A percentile compares a stretch with the other conserved stretches of the same genome.
Conservation (phyloP, 2,329 filamentous ascomycete genomes). For the Apiospora saccharicola region DNA sequence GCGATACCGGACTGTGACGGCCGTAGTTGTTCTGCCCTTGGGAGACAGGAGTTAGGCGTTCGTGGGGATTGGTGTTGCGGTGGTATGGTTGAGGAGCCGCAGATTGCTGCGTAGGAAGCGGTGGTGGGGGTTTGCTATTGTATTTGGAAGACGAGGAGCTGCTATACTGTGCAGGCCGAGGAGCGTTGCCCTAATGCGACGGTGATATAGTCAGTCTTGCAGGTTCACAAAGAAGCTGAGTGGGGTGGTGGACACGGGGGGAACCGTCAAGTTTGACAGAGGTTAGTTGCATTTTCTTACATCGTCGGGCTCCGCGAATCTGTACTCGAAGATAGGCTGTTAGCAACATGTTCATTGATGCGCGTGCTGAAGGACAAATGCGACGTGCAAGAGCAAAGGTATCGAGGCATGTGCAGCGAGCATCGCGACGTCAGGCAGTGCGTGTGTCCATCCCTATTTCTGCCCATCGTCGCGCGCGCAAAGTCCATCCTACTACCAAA, state of each 20-base stretch:
- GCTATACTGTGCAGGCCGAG: slow-evolving; percentile 4
- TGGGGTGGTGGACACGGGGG: slow-evolving; percentile 22
- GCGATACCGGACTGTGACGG: slow-evolving; percentile 35
- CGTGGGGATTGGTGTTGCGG: slow-evolving; percentile 27
- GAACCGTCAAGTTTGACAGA: slow-evolving; percentile 26
- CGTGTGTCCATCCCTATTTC: background rate
- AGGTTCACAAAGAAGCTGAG: slow-evolving; percentile 6
- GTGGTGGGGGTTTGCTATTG: slow-evolving; percentile 57
- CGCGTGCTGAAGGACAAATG: background rate
- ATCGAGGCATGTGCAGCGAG: background rate
- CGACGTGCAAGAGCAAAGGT: background rate
- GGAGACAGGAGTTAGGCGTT: slow-evolving; percentile 26
- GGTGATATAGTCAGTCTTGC: background rate
- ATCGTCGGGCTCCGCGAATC: slow-evolving; percentile 79
- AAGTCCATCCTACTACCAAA: background rate
- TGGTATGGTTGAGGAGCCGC: slow-evolving; percentile 29
- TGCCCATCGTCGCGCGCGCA: slow-evolving; percentile 29
- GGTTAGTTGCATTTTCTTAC: slow-evolving; percentile 47
- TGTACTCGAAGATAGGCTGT: slow-evolving; percentile 41
- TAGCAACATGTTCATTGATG: background rate
- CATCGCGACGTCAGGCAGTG: background rate
- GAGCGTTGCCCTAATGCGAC: slow-evolving; percentile 23
- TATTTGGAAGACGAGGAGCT: slow-evolving; percentile 49
- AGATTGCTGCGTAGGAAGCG: slow-evolving; percentile 38
- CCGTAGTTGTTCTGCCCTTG: slow-evolving; percentile 19